A percentile compares a stretch with the other conserved stretches of the same genome.
Conservation (phyloP, 2,329 filamentous ascomycete species). For the Cryphonectria naterciae region DNA sequence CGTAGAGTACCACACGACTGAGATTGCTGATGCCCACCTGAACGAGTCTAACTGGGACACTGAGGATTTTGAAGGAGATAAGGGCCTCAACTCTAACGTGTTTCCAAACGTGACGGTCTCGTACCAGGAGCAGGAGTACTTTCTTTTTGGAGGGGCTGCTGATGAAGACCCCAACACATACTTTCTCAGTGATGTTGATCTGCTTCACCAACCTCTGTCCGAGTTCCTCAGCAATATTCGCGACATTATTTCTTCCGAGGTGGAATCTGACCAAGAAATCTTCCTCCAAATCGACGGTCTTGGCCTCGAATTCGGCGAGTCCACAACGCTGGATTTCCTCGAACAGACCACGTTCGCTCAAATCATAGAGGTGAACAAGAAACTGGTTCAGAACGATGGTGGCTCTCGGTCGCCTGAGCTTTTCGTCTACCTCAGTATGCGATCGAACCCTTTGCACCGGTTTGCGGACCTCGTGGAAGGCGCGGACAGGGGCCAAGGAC, state of each 20-base stretch:
- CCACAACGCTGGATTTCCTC: slow-evolving; percentile 27
- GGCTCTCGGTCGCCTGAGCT: slow-evolving; percentile 23
- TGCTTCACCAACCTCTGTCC: slow-evolving; percentile 50
- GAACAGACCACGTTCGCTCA: slow-evolving; percentile 25
- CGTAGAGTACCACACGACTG: neutral
- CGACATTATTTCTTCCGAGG: slow-evolving; percentile 49
- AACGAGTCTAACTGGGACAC: slow-evolving; percentile 18
- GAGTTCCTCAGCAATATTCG: slow-evolving; percentile 50
- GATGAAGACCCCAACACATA: slow-evolving; percentile 45
- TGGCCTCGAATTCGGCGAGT: slow-evolving; percentile 55
- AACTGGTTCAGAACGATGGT: slow-evolving; percentile 24
- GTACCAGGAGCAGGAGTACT: slow-evolving; percentile 40
- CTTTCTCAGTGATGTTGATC: slow-evolving; percentile 50
- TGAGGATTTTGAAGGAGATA: slow-evolving; percentile 24
- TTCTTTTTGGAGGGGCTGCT: slow-evolving; percentile 40
- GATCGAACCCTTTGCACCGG: slow-evolving; percentile 23
- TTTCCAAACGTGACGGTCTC: slow-evolving; percentile 38
- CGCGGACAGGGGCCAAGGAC: slow-evolving; percentile 23
- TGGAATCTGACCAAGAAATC: slow-evolving; percentile 51
- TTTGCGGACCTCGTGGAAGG: slow-evolving; percentile 24
- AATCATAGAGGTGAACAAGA: slow-evolving; percentile 25
- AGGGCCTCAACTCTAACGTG: slow-evolving; percentile 18
- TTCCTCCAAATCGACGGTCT: slow-evolving; percentile 57
- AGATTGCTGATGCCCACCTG: slow-evolving; percentile 13
- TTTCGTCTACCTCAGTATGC: slow-evolving; percentile 23